phyloP scores from a whole-genome alignment of 805 yeast species.

The Monosporozyma solicola region DNA sequence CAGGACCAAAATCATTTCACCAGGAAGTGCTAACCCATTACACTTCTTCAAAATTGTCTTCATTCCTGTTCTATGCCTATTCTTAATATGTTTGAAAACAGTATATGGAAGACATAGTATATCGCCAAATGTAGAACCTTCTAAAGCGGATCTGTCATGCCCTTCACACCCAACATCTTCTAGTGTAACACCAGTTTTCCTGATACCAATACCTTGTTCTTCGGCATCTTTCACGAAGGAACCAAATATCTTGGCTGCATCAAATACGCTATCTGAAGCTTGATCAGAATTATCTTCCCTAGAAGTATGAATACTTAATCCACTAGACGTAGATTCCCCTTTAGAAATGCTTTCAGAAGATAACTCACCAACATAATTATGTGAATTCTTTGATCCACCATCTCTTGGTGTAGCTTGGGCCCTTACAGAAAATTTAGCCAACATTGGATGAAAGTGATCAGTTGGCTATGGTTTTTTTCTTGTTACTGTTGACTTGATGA shows the following conservation, averaged over 20 bases:
- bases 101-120: constrained; percentile 28
- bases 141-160: constrained; percentile 33
- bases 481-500: background rate
- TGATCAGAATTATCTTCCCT: constrained; percentile 13
- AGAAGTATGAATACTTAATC: constrained; percentile 17
- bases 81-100: constrained; percentile 22
- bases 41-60: constrained; percentile 33
- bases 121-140: constrained; percentile 35
- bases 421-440: constrained; percentile 2
- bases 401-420: background rate
- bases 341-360: constrained; percentile 12
- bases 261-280: constrained; percentile 9
- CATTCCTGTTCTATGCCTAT: constrained; percentile 27
- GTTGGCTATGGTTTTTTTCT: constrained; percentile 6
- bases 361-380: constrained; percentile 1
- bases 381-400: background rate
- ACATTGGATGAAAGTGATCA: constrained; percentile 9
- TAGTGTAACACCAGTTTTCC: constrained; percentile 38
- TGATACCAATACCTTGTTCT: constrained; percentile 40
- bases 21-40: constrained; percentile 44
- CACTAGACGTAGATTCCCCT: constrained; percentile 21
- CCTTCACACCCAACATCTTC: constrained; percentile 33
- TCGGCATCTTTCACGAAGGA: constrained; percentile 33
- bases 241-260: constrained; percentile 26
- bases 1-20: constrained; percentile 60